phyloP scores from a whole-genome alignment of 169 alveolate species.

The Perkinsus marinus region DNA sequence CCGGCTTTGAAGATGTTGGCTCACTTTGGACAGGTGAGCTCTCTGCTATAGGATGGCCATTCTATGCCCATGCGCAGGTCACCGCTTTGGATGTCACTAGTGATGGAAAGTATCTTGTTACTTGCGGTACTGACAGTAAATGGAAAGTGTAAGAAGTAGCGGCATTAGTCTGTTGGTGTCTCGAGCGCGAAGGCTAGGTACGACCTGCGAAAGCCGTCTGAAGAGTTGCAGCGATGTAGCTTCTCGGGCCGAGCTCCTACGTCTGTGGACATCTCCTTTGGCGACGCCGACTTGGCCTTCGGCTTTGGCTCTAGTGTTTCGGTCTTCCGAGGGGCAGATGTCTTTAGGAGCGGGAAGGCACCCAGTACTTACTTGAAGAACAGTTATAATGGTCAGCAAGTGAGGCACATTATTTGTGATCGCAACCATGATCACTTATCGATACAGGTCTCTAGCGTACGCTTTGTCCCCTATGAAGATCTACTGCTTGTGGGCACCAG shows the following conservation, averaged over 20 bases:
- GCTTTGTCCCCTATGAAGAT: slow-evolving; percentile 76
- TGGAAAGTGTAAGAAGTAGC: slow-evolving; percentile 38
- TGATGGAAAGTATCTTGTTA: background rate
- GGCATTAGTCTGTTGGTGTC: background rate
- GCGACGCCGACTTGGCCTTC: background rate
- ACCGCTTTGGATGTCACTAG: background rate
- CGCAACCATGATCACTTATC: background rate
- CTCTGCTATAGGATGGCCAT: background rate
- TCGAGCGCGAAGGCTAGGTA: background rate
- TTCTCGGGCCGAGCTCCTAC: background rate
- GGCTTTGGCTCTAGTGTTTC: background rate
- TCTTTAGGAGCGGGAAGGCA: background rate
- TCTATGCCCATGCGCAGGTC: background rate
- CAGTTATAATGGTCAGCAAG: background rate
- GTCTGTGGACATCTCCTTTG: background rate
- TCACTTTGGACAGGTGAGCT: slow-evolving; percentile 18
- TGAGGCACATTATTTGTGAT: background rate
- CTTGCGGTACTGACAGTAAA: slow-evolving; percentile 27
- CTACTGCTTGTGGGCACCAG: slow-evolving; percentile 58
- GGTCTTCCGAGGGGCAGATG: background rate
- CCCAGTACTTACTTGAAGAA: background rate
- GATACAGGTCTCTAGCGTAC: slow-evolving; percentile 33
- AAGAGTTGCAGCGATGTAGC: background rate
- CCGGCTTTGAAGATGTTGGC: slow-evolving; percentile 23
- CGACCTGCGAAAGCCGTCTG: slow-evolving; percentile 7